Evolutionary conservation across 768 basidiomycete genomes (phyloP).

Genomic region (Cyclocybe aegerita): DNA sequence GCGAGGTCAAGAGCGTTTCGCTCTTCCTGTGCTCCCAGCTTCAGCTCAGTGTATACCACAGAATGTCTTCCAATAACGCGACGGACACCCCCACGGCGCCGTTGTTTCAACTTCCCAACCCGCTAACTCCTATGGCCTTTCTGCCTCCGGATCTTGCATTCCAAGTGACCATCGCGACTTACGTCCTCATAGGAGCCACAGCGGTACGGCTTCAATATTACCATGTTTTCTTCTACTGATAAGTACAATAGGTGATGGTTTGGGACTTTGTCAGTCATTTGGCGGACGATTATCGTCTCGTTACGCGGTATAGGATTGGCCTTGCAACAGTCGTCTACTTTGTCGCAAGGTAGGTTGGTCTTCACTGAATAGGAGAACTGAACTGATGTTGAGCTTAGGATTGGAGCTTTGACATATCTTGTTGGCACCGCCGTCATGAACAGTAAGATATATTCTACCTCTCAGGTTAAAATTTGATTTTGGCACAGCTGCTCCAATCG

Average conservation of each 20-base stretch:
- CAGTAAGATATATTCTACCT: too few relatives aligned
- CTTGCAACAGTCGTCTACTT: too few relatives aligned
- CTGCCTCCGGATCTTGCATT: slow-evolving; percentile 12
- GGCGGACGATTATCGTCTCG: background rate
- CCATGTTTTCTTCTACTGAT: background rate
- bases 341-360: too few relatives aligned
- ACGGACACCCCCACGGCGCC: too few relatives aligned
- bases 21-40: background rate
- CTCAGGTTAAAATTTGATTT: too few relatives aligned
- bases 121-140: slow-evolving; percentile 17
- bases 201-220: slow-evolving; percentile 3
- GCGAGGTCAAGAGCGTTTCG: background rate
- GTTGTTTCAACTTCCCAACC: slow-evolving; percentile 4
- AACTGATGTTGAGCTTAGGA: too few relatives aligned
- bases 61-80: background rate
- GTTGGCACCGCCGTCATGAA: too few relatives aligned
- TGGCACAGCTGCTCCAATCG: too few relatives aligned
- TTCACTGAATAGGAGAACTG: too few relatives aligned
- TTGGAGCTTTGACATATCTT: too few relatives aligned
- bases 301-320: background rate
- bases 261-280: slow-evolving; percentile 1
- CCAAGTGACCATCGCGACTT: slow-evolving; percentile 9
- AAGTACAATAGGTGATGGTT: background rate
- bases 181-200: slow-evolving; percentile 12
- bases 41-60: background rate